Conservation (phyloP, 306 rosid genomes). For the Pyrus bretschneideri region DNA sequence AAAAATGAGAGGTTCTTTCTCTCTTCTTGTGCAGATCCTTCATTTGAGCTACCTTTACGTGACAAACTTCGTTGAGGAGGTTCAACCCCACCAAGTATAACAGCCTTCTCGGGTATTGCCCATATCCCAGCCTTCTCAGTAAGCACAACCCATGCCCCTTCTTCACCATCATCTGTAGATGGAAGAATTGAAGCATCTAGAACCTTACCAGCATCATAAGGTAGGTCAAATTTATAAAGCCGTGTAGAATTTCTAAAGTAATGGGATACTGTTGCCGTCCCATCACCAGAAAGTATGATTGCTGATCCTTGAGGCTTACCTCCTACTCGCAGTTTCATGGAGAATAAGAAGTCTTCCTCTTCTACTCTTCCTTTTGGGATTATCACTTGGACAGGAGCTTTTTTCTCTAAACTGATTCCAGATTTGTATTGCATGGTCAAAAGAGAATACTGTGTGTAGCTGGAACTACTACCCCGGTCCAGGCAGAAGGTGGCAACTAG, state of each 20-base stretch:
- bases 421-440: conserved; percentile 84
- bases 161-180: conserved; percentile 68
- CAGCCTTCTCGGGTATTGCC: conserved; percentile 98
- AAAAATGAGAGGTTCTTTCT: conserved; percentile 58
- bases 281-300: conserved; percentile 83
- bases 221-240: conserved; percentile 91
- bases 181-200: conserved; percentile 93
- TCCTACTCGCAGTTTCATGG: conserved; percentile 87
- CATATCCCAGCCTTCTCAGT: conserved; percentile 98
- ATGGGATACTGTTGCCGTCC: conserved; percentile 89
- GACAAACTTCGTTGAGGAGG: conserved; percentile 98
- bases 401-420: conserved; percentile 65
- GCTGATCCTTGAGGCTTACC: conserved; percentile 90
- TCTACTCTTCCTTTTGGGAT: conserved; percentile 95
- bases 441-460: conserved; percentile 91
- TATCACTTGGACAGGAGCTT: conserved; percentile 78
- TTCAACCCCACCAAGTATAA: conserved; percentile 89
- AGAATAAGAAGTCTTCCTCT: conserved; percentile 71
- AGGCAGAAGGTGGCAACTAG: conserved; percentile 78
- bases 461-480: conserved; percentile 85
- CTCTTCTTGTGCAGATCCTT: conserved; percentile 83
- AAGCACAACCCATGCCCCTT: conserved; percentile 91
- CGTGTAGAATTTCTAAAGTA: conserved; percentile 57
- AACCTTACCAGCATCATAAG: conserved; percentile 96
- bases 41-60: conserved; percentile 93